Base-by-base conservation (phyloP, 257 asterid genomes). In the Gentiana macrophylla region DNA sequence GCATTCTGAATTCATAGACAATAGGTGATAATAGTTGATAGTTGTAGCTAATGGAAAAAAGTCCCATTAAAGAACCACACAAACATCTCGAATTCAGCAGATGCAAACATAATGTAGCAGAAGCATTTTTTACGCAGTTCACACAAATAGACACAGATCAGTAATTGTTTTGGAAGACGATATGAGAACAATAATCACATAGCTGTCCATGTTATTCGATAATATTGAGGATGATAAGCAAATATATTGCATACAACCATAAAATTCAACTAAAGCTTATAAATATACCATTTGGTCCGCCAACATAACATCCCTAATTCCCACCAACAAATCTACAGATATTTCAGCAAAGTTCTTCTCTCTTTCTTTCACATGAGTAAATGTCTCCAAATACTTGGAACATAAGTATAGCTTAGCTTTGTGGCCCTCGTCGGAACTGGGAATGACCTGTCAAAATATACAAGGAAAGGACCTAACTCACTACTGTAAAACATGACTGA, bases 311-410 rank as follows among this genome's bases (percentile, higher is more conserved):
- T 88, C 81, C 81, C 82, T 78, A 84, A 87, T 85, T 65, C 90
- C 98, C 67, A 72, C 86, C 75, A 91, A 74, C 61, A 91, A 64
- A 77, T 85, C 89, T 77, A 87, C 70, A 8, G 98, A 83, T 71
- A 83, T 72, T 74, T 78, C 94, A 53, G 86, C 74, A 54, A 83
- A 85, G 71, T 85, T 85, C 62, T 62, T 67, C 55, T 75, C 94
- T 45, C 91, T 84, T 63, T 88, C 97, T 80, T 85, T 92, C 75
- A 92, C 73, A 71, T 85, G 95, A 54, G 98, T 81, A 67, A 92
- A 92, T 55, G 95, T 80, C 84, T 87, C 97, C 56, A 92, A 73
- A 82, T 88, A 92, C 81, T 85, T 92, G 37, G 98, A 83, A 72
- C 97, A 92, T 55, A 92, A 69, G 63, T 78, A 85, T 38, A 75